These are phyloP conservation scores for Davidsoniella australis DNA, from an alignment of 2,329 filamentous ascomycete species.

Conservation along the genomic window DNA sequence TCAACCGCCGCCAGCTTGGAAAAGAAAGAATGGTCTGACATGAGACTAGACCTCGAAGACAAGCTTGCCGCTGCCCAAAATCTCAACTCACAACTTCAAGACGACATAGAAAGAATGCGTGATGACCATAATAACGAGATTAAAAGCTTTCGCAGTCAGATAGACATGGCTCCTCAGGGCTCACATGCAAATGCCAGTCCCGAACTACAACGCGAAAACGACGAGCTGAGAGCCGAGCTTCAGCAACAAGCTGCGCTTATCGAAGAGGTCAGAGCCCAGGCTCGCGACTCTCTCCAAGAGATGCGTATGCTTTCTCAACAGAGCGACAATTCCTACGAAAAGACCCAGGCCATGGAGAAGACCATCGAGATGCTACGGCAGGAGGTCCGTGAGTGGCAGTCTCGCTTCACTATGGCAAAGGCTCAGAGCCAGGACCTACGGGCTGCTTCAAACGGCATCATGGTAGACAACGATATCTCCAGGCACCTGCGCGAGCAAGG, in stretches of 20 bases:
- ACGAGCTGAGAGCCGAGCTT: constrained; percentile 46
- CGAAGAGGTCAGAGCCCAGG: constrained; percentile 72
- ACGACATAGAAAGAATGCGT: constrained; percentile 59
- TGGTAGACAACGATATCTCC: constrained; percentile 51
- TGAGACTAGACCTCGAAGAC: constrained; percentile 50
- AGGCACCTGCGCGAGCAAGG: constrained; percentile 47
- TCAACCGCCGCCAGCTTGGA: constrained; percentile 38
- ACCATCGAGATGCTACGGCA: constrained; percentile 62
- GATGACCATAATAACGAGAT: constrained; percentile 49
- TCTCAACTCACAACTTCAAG: constrained; percentile 62
- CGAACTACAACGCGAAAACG: constrained; percentile 51
- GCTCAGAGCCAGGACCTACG: constrained; percentile 71
- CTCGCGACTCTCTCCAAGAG: constrained; percentile 66
- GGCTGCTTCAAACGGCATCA: constrained; percentile 60
- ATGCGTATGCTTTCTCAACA: constrained; percentile 77
- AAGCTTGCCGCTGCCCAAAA: constrained; percentile 59
- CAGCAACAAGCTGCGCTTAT: constrained; percentile 65
- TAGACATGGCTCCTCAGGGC: constrained; percentile 23
- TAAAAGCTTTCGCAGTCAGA: constrained; percentile 43
- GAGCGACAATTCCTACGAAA: constrained; percentile 61
- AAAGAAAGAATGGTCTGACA: constrained; percentile 52
- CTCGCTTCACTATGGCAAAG: constrained; percentile 73
- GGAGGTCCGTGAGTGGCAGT: constrained; percentile 80
- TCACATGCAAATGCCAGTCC: constrained; percentile 5
- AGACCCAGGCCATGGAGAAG: constrained; percentile 60